Evolutionary conservation across 768 basidiomycete genomes (phyloP), one percentile per base, ranked within the genome.

Genomic region (Gymnopilus dilepis): DNA sequence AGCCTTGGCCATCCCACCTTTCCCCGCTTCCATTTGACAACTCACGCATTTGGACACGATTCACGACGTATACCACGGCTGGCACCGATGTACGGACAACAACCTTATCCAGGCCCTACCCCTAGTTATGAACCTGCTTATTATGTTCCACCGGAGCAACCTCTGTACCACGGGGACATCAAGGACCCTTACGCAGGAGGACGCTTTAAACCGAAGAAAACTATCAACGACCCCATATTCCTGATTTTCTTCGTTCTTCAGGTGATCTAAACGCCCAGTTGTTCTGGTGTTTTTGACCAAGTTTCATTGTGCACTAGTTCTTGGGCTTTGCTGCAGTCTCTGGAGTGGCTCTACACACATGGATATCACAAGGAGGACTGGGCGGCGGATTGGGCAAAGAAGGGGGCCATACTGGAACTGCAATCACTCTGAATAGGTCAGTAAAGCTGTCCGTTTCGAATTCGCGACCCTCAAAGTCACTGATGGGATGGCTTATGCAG

Each of bases 171-270:
- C 24, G 56, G 69, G 47, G 80, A 81, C 63, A 64, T 69, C 50
- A 87, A 87, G 68, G 75, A 79, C 9, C 85, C 87, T 4, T 87
- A 83, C 69, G 82, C 85, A 47, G 82, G 82, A 26, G 86, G 82
- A n/a, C 76, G 88, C 21, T 89, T 89, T 77, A 83, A 83, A 67
- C 86, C 85, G 15, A 89, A 86, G 77, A 89, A 84, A 67, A 82
- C 77, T 61, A 75, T 92, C 31, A 91, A 92, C 59, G 92, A 94
- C 72, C 85, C 86, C 2, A 76, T 91, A 53, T 86, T 91, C 70
- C 76, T 92, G 13, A 69, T 91, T 6, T 70, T 93, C 34, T 94
- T 91, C 75, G 72, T 94, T n/a, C 76, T 86, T 1, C 86, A 90
- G 76, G 87, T 92, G 57, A 37, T 75, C 63, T 28, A 24, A 28